Evolutionary conservation across 352 stramenopile genomes (phyloP), one percentile per base, ranked within the genome.

Genomic region (Globisporangium lucens): DNA sequence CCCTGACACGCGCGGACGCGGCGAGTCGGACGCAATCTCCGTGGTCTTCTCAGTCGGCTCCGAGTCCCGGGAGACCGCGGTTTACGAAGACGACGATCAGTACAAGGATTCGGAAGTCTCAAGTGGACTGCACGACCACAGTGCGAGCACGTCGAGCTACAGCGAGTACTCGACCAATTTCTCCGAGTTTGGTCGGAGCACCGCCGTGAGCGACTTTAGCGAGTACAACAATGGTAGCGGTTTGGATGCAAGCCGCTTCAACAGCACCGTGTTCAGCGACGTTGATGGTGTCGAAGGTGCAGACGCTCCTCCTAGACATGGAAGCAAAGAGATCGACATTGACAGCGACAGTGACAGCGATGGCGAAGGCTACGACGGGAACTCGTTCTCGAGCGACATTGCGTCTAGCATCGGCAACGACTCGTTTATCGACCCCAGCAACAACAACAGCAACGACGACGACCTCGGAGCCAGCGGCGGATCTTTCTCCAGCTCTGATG

Each of bases 241-340:
- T 10, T 46, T 38, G 15, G 38, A 55, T 17, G 56, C n/a, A 12
- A 61, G 9, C 27, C 49, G 41, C 56, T 82, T 80, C 58, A 57
- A 78, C 35, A 85, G 73, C 65, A 68, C 68, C 13, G 75, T 78
- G 27, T 85, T 79, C 67, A 85, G 77, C 47, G 73, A 69, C 63
- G 9, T 56, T 9, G 30, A 29, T n/a, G 46, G 4, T 4, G 17
- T 13, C 5, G 35, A 2, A 4, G 62, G 53, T 41, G 29, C 9
- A 60, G 43, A 17, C 15, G 43, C 43, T 22, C 10, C 43, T 51
- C 7, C 43, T 49, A 8, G 9, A 27, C 36, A 20, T 10, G 33
- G 22, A 38, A 33, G 30, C 2, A 33, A 33, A 33, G 12, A 60
- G 35, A 15, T 71, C 17, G 70, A 63, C 17, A 51, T 30, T 0